These are phyloP conservation scores for Pichia heedii DNA, from an alignment of 805 yeast genomes.

Conservation along the genomic window DNA sequence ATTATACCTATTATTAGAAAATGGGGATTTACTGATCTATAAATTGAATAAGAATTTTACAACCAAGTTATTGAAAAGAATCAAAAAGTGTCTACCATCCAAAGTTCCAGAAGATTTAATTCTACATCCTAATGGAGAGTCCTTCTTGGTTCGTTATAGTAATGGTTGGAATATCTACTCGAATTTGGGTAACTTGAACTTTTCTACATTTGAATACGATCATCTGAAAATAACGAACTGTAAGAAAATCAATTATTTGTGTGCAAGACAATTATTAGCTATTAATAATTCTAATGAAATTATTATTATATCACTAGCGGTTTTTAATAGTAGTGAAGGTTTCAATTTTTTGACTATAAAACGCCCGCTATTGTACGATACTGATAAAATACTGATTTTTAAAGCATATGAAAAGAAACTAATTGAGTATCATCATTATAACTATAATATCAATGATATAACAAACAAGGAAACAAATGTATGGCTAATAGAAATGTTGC, in stretches of 20 bases:
- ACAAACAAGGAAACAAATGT: constrained; percentile 31
- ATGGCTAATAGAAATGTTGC: constrained; percentile 40
- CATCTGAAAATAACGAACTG: constrained; percentile 16
- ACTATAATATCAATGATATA: constrained; percentile 11
- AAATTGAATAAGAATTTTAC: constrained; percentile 29
- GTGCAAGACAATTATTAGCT: constrained; percentile 29
- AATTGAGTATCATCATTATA: constrained; percentile 29
- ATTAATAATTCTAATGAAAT: constrained; percentile 22
- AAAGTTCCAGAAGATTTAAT: constrained; percentile 23
- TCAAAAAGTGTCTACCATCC: constrained; percentile 30
- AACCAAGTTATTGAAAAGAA: constrained; percentile 22
- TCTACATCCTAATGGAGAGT: constrained; percentile 22
- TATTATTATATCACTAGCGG: constrained; percentile 18
- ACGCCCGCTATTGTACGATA: constrained; percentile 35
- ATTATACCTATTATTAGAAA: constrained; percentile 30
- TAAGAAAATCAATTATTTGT: constrained; percentile 14
- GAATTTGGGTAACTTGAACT: constrained; percentile 37
- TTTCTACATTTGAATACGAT: constrained; percentile 32
- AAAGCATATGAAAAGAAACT: constrained; percentile 38
- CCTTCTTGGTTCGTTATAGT: constrained; percentile 19
- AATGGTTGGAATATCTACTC: constrained; percentile 43
- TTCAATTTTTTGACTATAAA: constrained; percentile 19
- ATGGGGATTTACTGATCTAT: constrained; percentile 30
- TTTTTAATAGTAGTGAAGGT: constrained; percentile 18
- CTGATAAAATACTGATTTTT: constrained; percentile 34